Base-by-base conservation (phyloP, 495 filamentous ascomycete genomes). In the Arthonia radiata region DNA sequence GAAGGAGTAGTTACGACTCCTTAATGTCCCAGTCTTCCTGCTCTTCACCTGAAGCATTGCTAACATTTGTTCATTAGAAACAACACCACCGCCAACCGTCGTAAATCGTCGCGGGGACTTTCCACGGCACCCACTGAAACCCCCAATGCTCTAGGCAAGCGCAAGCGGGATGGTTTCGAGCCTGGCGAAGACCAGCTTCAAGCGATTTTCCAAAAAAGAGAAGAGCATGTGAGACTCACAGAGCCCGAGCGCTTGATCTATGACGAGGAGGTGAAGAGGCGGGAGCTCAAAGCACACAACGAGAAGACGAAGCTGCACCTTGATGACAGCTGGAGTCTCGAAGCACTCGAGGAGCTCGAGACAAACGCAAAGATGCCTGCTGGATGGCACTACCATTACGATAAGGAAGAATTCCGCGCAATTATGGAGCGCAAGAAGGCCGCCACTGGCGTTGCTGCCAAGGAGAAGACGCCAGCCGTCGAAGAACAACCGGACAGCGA, bases 91-190 rank as follows among this genome's bases (percentile, higher is more conserved):
- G n/a, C n/a, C n/a, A n/a, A n/a, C n/a, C n/a, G n/a, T n/a, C n/a
- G n/a, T n/a, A n/a, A n/a, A n/a, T n/a, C n/a, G n/a, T n/a, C n/a
- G n/a, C n/a, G n/a, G n/a, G n/a, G n/a, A n/a, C n/a, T n/a, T n/a
- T n/a, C n/a, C n/a, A n/a, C n/a, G n/a, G n/a, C n/a, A n/a, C n/a
- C n/a, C n/a, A n/a, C n/a, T n/a, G n/a, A n/a, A n/a, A n/a, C n/a
- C n/a, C n/a, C n/a, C n/a, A n/a, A n/a, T n/a, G 55, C 58, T 24
- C 36, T 70, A 26, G 64, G 64, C 14, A 71, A 69, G 47, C 51
- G 64, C 23, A 47, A 54, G 12, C 42, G 58, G 30, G 54, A 53
- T 14, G 36, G 39, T 18, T 35, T 46, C 27, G 52, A 59, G 26
- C 47, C 47, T 24, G 50, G 46, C 12, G 56, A 55, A 31, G 49